phyloP scores from a whole-genome alignment of 192 early-diverging fungal species.

The Backusella australiensis region DNA sequence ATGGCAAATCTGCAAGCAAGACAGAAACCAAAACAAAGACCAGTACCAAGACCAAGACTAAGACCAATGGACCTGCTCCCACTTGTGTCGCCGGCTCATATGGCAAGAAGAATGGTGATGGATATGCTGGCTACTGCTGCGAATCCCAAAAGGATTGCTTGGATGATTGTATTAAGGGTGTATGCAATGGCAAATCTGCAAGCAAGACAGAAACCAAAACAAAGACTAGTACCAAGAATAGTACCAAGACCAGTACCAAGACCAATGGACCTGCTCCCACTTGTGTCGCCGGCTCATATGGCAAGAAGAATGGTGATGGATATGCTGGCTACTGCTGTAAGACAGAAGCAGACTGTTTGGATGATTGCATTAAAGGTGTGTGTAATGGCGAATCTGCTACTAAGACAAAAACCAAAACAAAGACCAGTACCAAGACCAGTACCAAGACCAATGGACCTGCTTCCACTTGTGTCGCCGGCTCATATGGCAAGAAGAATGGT shows the following conservation, averaged over 20 bases:
- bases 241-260: neutral
- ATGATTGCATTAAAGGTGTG: neutral
- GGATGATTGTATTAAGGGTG: neutral
- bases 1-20: neutral
- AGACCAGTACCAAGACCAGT: neutral
- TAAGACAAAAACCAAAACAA: neutral
- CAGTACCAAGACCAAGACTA: neutral
- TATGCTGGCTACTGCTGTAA: neutral
- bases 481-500: neutral
- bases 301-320: neutral
- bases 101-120: neutral
- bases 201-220: neutral
- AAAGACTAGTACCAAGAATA: neutral
- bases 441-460: neutral
- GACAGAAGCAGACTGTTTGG: neutral
- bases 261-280: neutral
- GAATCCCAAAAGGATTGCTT: neutral
- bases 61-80: neutral
- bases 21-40: neutral
- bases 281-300: neutral
- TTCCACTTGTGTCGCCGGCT: neutral
- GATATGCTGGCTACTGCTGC: neutral
- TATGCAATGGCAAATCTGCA: neutral
- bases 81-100: neutral
- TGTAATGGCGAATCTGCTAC: neutral